phyloP scores from a whole-genome alignment of 2,329 filamentous ascomycete species.

The Basipetospora chlamydospora region DNA sequence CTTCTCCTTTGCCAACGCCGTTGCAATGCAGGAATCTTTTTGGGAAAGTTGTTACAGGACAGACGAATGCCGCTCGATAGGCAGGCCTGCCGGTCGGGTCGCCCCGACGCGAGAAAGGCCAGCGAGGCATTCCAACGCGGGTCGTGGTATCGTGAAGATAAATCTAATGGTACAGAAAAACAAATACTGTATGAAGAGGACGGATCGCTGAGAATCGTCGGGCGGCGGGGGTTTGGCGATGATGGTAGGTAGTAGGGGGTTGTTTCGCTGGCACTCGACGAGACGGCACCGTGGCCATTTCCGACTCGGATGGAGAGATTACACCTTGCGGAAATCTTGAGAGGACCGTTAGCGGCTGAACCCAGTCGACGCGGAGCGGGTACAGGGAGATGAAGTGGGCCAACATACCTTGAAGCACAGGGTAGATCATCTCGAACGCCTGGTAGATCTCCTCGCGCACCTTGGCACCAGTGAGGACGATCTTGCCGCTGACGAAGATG shows the following conservation, averaged over 20 bases:
- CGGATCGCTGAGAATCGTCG: not conserved
- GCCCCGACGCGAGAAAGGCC: slow-evolving; percentile 10
- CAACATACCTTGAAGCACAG: slow-evolving; percentile 68
- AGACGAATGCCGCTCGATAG: slow-evolving; percentile 8
- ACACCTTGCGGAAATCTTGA: slow-evolving; percentile 44
- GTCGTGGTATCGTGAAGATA: slow-evolving; percentile 31
- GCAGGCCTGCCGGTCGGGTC: not conserved
- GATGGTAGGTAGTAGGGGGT: no score
- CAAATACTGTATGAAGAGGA: slow-evolving; percentile 1
- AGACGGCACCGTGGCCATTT: no score
- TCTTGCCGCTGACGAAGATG: slow-evolving; percentile 95
- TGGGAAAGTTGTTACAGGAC: slow-evolving; percentile 17
- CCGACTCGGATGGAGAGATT: slow-evolving; percentile 10
- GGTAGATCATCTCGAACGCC: slow-evolving; percentile 94
- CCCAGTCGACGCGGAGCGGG: not conserved
- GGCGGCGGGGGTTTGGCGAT: not conserved
- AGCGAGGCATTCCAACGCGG: slow-evolving; percentile 16
- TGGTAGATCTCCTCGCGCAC: slow-evolving; percentile 97
- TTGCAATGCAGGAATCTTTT: slow-evolving; percentile 34
- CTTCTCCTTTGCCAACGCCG: slow-evolving; percentile 34
- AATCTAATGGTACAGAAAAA: slow-evolving; percentile 6
- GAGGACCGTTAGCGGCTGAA: no score
- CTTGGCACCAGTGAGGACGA: slow-evolving; percentile 93
- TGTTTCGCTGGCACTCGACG: no score
- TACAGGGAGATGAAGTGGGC: not conserved